phyloP scores from a whole-genome alignment of 2,329 filamentous ascomycete species.

The Clarireedia hainanense region DNA sequence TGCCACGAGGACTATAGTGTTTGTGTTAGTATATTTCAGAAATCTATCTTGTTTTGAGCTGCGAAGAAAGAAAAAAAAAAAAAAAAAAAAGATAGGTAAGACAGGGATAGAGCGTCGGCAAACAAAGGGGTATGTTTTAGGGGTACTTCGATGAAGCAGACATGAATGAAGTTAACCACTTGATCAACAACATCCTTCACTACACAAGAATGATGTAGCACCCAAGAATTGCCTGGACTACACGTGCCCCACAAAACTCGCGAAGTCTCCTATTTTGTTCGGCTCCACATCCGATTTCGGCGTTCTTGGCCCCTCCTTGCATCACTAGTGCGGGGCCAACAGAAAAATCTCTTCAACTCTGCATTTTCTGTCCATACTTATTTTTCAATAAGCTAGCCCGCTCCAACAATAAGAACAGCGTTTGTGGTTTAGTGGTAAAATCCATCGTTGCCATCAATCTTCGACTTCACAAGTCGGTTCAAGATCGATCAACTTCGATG shows the following conservation, averaged over 20 bases:
- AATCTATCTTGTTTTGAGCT: not conserved
- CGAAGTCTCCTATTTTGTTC: not conserved
- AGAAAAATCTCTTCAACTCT: not conserved
- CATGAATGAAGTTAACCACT: not conserved
- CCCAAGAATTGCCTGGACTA: too few relatives aligned
- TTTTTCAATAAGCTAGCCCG: conserved; percentile 4
- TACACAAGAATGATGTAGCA: too few relatives aligned
- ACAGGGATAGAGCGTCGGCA: not conserved
- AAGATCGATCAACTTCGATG: conserved; percentile 15
- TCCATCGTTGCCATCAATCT: not conserved
- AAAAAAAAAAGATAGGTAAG: not conserved
- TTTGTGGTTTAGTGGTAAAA: conserved; percentile 14
- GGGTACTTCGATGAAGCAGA: too few relatives aligned
- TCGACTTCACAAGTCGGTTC: not conserved
- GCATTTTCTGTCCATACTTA: not conserved
- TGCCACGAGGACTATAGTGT: conserved; percentile 54
- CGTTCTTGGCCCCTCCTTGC: not conserved
- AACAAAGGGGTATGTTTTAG: not conserved
- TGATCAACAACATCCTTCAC: too few relatives aligned
- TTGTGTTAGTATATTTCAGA: conserved; percentile 11
- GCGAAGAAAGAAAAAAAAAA: not conserved
- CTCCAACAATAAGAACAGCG: not conserved
- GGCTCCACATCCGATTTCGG: not conserved
- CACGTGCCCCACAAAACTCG: not conserved
- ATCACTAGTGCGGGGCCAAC: not conserved